Percentiles rank a stretch among this genome's conserved stretches.
Evolutionary conservation across 2,329 filamentous ascomycete species (phyloP).

Genomic region (Alternaria novae-zelandiae): DNA sequence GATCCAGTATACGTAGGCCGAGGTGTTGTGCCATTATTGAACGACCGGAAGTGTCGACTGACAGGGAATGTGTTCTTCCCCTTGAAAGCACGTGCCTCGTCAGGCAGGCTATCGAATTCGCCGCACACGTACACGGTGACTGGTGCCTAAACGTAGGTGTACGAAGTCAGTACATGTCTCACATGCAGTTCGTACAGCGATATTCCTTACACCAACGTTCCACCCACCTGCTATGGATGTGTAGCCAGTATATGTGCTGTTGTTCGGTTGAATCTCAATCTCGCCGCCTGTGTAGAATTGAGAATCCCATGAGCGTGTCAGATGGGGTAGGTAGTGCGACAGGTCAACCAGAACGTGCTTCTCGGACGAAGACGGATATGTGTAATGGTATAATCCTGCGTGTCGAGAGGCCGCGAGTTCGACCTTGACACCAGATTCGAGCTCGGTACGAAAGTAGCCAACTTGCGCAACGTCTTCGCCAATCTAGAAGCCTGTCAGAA

Average conservation of each 20-base stretch:
- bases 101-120: constrained; percentile 39
- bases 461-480: constrained; percentile 43
- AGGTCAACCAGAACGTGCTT: constrained; percentile 56
- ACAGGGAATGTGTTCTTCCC: constrained; percentile 48
- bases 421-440: constrained; percentile 44
- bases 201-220: constrained; percentile 18
- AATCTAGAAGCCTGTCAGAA: constrained; percentile 17
- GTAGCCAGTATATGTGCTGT: constrained; percentile 40
- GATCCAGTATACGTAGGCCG: constrained; percentile 37
- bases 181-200: not conserved
- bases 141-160: constrained; percentile 16
- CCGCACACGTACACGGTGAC: constrained; percentile 46
- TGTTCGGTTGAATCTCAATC: constrained; percentile 41
- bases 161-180: not conserved
- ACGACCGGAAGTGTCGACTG: constrained; percentile 41
- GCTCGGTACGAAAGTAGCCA: constrained; percentile 45
- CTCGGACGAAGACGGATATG: constrained; percentile 44
- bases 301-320: constrained; percentile 43
- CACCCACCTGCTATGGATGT: constrained; percentile 46
- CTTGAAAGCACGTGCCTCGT: constrained; percentile 36
- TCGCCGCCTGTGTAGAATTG: constrained; percentile 47
- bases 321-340: constrained; percentile 53
- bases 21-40: constrained; percentile 39
- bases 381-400: constrained; percentile 48
- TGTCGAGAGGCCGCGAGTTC: constrained; percentile 48